phyloP scores from a whole-genome alignment of 2,329 filamentous ascomycete genomes.

The Talaromyces verruculosus region DNA sequence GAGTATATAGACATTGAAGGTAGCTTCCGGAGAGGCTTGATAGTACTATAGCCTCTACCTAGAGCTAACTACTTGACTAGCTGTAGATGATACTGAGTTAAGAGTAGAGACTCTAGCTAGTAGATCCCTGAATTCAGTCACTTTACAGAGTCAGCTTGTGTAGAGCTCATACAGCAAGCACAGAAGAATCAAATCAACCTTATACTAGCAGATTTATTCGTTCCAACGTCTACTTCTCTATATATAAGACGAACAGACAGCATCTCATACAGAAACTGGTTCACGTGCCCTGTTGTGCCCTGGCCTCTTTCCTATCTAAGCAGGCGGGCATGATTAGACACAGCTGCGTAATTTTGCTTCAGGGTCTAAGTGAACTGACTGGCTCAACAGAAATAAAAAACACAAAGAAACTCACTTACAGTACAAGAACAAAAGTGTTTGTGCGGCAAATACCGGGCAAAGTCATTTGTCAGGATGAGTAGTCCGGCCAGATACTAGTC shows the following conservation, averaged over 20 bases:
- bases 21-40: neutral
- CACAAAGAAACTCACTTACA: neutral
- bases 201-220: neutral
- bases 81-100: neutral
- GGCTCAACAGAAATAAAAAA: neutral
- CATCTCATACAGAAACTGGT: neutral
- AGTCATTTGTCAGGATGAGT: neutral
- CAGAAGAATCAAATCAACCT: neutral
- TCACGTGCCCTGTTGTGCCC: neutral
- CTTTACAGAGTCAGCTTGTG: neutral
- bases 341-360: neutral
- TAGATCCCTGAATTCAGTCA: neutral
- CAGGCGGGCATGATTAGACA: neutral
- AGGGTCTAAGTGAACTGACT: neutral
- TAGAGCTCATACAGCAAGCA: neutral
- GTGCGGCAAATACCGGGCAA: slow-evolving; percentile 2
- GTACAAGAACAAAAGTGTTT: neutral
- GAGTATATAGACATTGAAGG: neutral
- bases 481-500: neutral
- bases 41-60: neutral
- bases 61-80: neutral
- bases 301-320: neutral
- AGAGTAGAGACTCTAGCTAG: neutral
- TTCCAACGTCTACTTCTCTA: neutral
- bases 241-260: neutral